Evolutionary conservation across 1,284 basidiomycete species (phyloP), one percentile per base, ranked within the genome.

Genomic region (Phellopilus nigrolimitatus): DNA sequence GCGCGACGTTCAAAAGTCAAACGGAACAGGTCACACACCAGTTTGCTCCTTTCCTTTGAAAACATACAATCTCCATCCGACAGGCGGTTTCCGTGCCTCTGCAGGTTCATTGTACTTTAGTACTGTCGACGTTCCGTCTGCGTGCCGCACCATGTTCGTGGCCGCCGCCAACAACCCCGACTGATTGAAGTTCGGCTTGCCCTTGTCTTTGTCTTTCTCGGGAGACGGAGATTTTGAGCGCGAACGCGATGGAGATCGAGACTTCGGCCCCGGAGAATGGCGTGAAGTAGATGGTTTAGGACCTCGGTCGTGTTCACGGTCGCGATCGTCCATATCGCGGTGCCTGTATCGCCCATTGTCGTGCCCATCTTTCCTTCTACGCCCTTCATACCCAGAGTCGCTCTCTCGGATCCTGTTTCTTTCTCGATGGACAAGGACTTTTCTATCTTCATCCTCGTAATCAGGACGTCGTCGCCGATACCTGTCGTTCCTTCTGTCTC

Each of bases 31-130:
- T n/a, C n/a, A n/a, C 88, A 68, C 64, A 95, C 95, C 94, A 48
- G 88, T 75, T 75, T 97, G 91, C 60, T 97, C 91, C 47, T 79
- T 80, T 19, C 90, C 94, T 67, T n/a, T 97, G 77, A 98, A 99
- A 34, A 97, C 94, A 65, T 98, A 99, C 56, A 99, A 63, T 62
- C 97, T 76, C 97, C 97, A 99, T 19, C 88, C 88, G 33, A 88
- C 69, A 2, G 77, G 71, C 3, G 97, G 95, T 64, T 95, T 97
- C 57, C 95, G 75, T 21, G 97, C 97, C 73, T 99, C 97, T 1
- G 95, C 93, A 9, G 97, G 97, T 67, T 99, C 97, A 61, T 98
- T 95, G 66, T 99, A 99, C 68, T 99, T 99, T 55, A 99, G 73
- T 34, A 95, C 82, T 1, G 95, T 91, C 51, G 85, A 92, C 49